Base-by-base conservation (phyloP, 306 rosid genomes). In the Phaseolus lunatus region DNA sequence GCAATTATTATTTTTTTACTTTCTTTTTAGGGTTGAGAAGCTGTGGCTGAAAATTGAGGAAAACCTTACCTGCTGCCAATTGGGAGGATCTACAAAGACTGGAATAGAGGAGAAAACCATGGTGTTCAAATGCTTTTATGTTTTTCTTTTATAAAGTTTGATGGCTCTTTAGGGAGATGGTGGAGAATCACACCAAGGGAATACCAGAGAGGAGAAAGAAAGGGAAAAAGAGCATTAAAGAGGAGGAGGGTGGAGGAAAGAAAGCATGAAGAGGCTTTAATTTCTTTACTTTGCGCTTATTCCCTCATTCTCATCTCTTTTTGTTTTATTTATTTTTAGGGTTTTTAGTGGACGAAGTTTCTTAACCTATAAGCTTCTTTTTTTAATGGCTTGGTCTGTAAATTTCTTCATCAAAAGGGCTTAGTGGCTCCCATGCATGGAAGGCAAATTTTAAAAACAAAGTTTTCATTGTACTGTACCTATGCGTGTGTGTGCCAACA, bases 51-150 rank as follows among this genome's bases (percentile, higher is more conserved):
- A 84, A 84, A 65, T 68, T 13, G 82, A 63, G 80, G 79, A 86
- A 88, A 86, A 82, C 41, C 84, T 86, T 68, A 95, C 99, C 97
- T 90, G 99, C 19, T 92, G 94, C 98, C 97, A 96, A 86, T 89
- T 92, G 82, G 91, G 92, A 88, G 98, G 90, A 91, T 96, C 99
- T 92, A 92, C 89, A 92, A 88, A 96, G 89, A 88, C 86, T 86
- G 97, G 99, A 92, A 85, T 85, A 85, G 97, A 92, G 73, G 99
- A 88, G 90, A 89, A 92, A 91, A 91, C 96, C 99, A 96, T 95
- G 92, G 91, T 72, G 84, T 52, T 87, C 67, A 49, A 79, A 77
- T 82, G 71, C 81, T 43, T 80, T 82, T 73, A 82, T 57, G 76
- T 67, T 89, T 90, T 85, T 83, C 78, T 87, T 88, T 90, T 82